Conservation (phyloP, 2,329 filamentous ascomycete genomes). For the Diaporthe sp. region DNA sequence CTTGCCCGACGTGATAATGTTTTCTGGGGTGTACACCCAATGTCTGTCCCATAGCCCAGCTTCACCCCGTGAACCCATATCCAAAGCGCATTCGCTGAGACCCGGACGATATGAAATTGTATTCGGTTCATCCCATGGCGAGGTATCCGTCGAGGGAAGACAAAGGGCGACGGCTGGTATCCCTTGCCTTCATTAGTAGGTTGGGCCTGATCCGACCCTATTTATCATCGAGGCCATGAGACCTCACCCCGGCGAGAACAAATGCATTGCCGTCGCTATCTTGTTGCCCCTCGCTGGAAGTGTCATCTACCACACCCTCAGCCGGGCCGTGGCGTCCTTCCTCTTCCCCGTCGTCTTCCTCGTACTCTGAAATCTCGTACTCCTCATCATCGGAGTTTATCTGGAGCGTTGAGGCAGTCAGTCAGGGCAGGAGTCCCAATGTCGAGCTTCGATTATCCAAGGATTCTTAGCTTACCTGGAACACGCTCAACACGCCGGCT, state of each 20-base stretch:
- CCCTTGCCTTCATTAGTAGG: neutral
- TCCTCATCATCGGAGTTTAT: conserved; percentile 35
- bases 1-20: neutral
- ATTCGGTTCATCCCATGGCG: neutral
- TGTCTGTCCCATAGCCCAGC: neutral
- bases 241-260: neutral
- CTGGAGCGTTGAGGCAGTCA: conserved; percentile 14
- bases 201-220: neutral
- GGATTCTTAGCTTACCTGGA: conserved; percentile 26
- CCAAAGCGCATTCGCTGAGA: neutral
- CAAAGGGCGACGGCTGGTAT: neutral
- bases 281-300: neutral
- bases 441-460: neutral
- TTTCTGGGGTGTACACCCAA: neutral
- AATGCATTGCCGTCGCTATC: neutral
- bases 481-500: neutral
- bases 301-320: neutral
- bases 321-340: neutral
- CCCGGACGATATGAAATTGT: too few relatives aligned
- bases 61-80: neutral
- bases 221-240: neutral
- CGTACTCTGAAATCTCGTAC: conserved; percentile 36
- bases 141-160: neutral
- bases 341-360: neutral
- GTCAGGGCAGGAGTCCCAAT: neutral